Evolutionary conservation across 2,329 filamentous ascomycete species (phyloP), one percentile per base, ranked within the genome.

Genomic region (Pezicula radicicola): DNA sequence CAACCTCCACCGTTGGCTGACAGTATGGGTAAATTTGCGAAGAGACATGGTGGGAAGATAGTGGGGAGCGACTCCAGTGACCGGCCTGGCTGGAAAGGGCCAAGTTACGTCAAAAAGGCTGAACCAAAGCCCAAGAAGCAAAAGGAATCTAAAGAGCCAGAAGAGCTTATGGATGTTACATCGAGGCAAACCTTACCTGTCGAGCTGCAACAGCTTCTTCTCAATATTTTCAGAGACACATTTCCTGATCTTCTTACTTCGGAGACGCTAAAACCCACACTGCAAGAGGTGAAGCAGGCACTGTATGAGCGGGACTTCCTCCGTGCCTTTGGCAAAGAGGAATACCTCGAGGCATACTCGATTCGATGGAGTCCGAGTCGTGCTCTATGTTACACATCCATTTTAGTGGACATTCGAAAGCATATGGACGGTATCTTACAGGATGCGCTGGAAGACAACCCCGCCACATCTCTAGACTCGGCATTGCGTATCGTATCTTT

Each of bases 351-450:
- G 55, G 89, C 88, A 9, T 99, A 99, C 73, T 90, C 91, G 8
- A 82, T 90, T 49, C 76, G 94, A 61, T 99, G 93, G 92, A 96
- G 91, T 69, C 89, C 93, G 2, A 88, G 88, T 48, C 79, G 94
- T 49, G 88, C 91, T 0, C 72, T 97, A 48, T 90, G 87, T 56
- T 97, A 97, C 70, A 75, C 83, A n/a, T 65, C 71, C 3, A 70
- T 85, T n/a, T 68, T 87, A 36, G 53, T 68, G 27, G 61, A 73
- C 46, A 27, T 66, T 5, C 43, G 50, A 33, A 41, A 59, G 37
- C 53, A 63, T 43, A 46, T 66, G n/a, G 27, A 48, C 12, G 54
- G 48, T 19, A 40, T 58, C 10, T 52, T 52, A 13, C 41, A 46
- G 4, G 48, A 37, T 27, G 35, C 25, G 37, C 40, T 35, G 40